phyloP scores from a whole-genome alignment of 345 rosid species.

The Carallia pectinifolia region DNA sequence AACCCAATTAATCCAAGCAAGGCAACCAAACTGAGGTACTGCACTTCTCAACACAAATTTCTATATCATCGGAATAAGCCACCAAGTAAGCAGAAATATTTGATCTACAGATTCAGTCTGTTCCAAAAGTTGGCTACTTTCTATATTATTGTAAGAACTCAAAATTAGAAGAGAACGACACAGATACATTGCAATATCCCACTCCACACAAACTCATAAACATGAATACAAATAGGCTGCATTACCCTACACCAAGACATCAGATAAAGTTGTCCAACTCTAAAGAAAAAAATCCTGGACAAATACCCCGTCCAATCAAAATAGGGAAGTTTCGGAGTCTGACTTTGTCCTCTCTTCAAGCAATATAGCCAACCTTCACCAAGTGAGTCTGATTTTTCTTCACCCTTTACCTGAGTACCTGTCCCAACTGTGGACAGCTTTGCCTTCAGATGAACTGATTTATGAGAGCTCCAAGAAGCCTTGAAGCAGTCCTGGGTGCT shows the following conservation, averaged over 20 bases:
- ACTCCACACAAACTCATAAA: too few relatives aligned
- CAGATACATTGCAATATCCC: too few relatives aligned
- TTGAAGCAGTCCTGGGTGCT: slow-evolving; percentile 97
- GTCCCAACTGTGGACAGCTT: slow-evolving; percentile 51
- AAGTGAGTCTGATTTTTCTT: slow-evolving; percentile 34
- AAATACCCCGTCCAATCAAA: slow-evolving; percentile 96
- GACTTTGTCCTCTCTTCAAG: slow-evolving; percentile 65
- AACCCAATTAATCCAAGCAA: background rate
- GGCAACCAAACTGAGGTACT: background rate
- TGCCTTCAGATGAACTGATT: slow-evolving; percentile 74
- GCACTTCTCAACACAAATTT: background rate
- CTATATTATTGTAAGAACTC: too few relatives aligned
- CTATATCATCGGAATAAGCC: too few relatives aligned
- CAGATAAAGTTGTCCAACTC: too few relatives aligned
- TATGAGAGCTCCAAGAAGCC: slow-evolving; percentile 90
- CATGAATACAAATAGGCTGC: too few relatives aligned
- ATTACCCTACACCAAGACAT: too few relatives aligned
- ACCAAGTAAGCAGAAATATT: too few relatives aligned
- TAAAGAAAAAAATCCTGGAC: background rate
- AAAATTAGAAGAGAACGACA: too few relatives aligned
- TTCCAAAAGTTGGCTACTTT: too few relatives aligned
- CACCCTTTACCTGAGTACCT: slow-evolving; percentile 30
- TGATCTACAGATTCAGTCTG: too few relatives aligned
- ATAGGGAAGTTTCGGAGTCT: slow-evolving; percentile 64
- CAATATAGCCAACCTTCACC: slow-evolving; percentile 80